phyloP scores from a whole-genome alignment of 2,329 filamentous ascomycete genomes.

The Phaeophleospora eucalypticola region DNA sequence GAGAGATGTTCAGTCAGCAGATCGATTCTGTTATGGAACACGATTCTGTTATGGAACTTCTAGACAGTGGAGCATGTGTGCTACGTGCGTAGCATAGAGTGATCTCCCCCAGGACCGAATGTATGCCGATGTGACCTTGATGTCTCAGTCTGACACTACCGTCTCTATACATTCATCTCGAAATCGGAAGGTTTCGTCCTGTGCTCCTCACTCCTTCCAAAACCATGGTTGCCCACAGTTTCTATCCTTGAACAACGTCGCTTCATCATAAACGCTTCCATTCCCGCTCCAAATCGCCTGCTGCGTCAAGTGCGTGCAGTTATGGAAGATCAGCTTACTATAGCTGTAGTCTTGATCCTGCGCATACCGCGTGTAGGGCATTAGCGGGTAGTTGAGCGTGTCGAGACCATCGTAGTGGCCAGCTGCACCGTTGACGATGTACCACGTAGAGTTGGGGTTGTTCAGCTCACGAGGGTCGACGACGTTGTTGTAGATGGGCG shows the following conservation, averaged over 20 bases:
- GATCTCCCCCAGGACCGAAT: too few species aligned
- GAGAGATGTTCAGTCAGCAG: too few species aligned
- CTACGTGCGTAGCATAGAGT: too few species aligned
- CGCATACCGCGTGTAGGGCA: slow-evolving; percentile 29
- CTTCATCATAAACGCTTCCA: slow-evolving; percentile 30
- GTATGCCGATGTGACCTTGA: too few species aligned
- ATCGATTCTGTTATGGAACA: too few species aligned
- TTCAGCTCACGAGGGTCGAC: slow-evolving; percentile 44
- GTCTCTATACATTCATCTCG: too few species aligned
- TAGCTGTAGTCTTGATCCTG: slow-evolving; percentile 37
- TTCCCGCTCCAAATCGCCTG: slow-evolving; percentile 35
- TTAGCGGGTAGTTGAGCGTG: slow-evolving; percentile 15
- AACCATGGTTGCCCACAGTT: too few species aligned
- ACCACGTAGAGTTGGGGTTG: slow-evolving; percentile 48
- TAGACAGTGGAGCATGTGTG: too few species aligned
- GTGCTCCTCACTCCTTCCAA: too few species aligned
- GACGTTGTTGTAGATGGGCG: slow-evolving; percentile 29
- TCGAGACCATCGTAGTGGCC: slow-evolving; percentile 51
- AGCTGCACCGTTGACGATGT: slow-evolving; percentile 50
- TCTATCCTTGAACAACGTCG: slow-evolving; percentile 27
- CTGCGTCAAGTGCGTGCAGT: slow-evolving; percentile 36
- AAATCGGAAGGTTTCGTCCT: too few species aligned
- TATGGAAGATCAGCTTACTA: slow-evolving; percentile 39
- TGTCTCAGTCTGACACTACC: too few species aligned
- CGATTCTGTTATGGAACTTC: too few species aligned